phyloP scores from a whole-genome alignment of 176 grass and related monocot species.

The Calamus simplicifolius region DNA sequence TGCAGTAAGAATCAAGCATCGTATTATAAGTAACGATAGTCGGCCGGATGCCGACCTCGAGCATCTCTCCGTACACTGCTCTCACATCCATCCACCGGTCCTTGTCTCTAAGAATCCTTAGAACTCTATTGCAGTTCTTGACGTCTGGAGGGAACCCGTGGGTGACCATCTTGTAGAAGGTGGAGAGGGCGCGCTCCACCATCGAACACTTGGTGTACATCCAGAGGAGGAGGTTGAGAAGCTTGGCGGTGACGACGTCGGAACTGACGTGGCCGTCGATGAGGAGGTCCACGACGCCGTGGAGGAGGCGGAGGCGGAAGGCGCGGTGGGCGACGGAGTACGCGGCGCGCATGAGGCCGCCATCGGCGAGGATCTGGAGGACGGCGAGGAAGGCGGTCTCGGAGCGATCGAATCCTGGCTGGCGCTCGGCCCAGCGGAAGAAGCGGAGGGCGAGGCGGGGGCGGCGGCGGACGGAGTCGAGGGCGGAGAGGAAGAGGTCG shows the following conservation, averaged over 20 bases:
- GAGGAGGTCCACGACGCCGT: constrained; percentile 40
- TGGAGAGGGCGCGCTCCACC: constrained; percentile 24
- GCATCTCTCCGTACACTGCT: constrained; percentile 28
- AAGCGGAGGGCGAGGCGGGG: constrained; percentile 50
- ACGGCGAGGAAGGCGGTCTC: constrained; percentile 47
- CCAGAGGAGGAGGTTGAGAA: constrained; percentile 37
- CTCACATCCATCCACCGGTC: constrained; percentile 29
- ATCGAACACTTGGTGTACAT: constrained; percentile 53
- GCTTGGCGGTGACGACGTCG: neutral
- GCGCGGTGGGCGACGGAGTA: constrained; percentile 42
- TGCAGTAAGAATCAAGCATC: constrained; percentile 58
- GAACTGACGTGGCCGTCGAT: constrained; percentile 1
- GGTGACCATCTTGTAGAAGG: constrained; percentile 43
- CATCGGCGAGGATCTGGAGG: constrained; percentile 43
- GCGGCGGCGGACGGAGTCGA: constrained; percentile 24
- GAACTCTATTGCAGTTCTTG: constrained; percentile 41
- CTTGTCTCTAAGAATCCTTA: constrained; percentile 28
- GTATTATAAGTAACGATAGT: constrained; percentile 54
- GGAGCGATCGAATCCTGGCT: constrained; percentile 44
- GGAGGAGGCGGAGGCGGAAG: constrained; percentile 34
- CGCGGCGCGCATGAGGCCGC: constrained; percentile 27
- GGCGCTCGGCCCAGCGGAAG: constrained; percentile 73
- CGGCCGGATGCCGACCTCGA: constrained; percentile 23
- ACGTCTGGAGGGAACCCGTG: constrained; percentile 30
- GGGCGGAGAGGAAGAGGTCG: constrained; percentile 21